Base-by-base conservation (phyloP, 495 filamentous ascomycete species). In the Talaromyces nanjingensis region DNA sequence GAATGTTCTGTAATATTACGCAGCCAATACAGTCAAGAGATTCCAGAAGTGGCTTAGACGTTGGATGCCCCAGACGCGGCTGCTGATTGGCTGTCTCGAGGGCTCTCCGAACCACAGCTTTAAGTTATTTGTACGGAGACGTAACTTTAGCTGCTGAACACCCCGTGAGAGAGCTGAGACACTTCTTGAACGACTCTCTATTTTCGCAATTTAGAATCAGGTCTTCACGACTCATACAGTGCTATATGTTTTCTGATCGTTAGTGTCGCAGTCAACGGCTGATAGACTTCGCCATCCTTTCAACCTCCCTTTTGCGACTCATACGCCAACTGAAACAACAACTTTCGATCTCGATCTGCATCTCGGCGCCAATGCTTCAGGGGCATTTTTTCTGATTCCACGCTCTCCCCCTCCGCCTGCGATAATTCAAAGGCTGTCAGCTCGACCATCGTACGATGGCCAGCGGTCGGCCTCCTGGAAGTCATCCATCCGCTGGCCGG, bases 391-490 rank as follows among this genome's bases (percentile, higher is more conserved):
- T 14, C 45, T 62, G 60, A 62, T 22, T 11, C n/a, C n/a, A 20
- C 42, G 9, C 27, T 5, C 47, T 31, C 39, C n/a, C 16, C 16
- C 39, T 4, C 18, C 37, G 20, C 37, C 42, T n/a, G 27, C 60
- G 20, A 62, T 45, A 62, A 22, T 31, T n/a, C 42, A 22, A 71
- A 73, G 71, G 76, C 72, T 79, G 74, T 76, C 66, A 70, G 73
- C 71, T 76, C 70, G 71, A 71, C 70, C 69, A 67, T 72, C 62
- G 72, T 47, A 77, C 70, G 75, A 81, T 81, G 79, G 77, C 77
- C 77, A 79, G 77, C 73, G 89, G 86, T 76, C 87, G 89, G 79
- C 86, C 84, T 67, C 79, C 81, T 70, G 84, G 83, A 76, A 83
- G 76, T 70, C 76, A 77, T 79, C 81, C 74, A 79, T 79, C 71